A percentile compares a stretch with the other conserved stretches of the same genome.
Conservation (phyloP, 1,284 basidiomycete genomes). For the Trametes pubescens region DNA sequence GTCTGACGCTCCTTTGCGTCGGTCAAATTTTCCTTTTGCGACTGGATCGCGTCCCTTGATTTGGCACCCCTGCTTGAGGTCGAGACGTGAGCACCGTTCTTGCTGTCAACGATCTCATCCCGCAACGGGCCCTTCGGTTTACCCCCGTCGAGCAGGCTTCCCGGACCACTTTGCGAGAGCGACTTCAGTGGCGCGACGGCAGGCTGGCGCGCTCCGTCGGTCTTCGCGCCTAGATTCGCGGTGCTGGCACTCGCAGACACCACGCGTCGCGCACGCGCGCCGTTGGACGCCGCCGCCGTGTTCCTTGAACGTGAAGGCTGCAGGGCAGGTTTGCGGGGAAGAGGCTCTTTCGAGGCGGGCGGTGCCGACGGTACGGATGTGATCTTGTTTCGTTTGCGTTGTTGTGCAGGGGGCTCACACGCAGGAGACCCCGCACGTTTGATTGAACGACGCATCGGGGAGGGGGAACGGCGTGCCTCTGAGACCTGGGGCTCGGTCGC, state of each 20-base stretch:
- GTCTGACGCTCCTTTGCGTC: conserved; percentile 19
- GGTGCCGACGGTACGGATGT: conserved; percentile 24
- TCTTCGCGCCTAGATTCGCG: conserved; percentile 29
- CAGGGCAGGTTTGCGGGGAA: conserved; percentile 19
- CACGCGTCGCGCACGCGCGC: conserved; percentile 26
- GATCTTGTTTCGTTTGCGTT: conserved; percentile 36
- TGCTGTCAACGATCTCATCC: conserved; percentile 15
- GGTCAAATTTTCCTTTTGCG: conserved; percentile 29
- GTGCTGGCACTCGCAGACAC: conserved; percentile 24
- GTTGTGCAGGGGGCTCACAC: conserved; percentile 15
- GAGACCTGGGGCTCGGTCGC: conserved; percentile 10
- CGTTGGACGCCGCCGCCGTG: conserved; percentile 18
- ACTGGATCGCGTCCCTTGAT: conserved; percentile 31
- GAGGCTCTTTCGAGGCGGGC: conserved; percentile 22
- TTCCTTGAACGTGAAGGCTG: conserved; percentile 38
- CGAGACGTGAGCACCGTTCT: conserved; percentile 20
- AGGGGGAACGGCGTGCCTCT: conserved; percentile 21
- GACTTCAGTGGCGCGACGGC: not conserved
- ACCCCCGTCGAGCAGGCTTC: conserved; percentile 12
- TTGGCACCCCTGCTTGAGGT: conserved; percentile 25
- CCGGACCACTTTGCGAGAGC: conserved; percentile 16
- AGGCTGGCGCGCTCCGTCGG: conserved; percentile 15
- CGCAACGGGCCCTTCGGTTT: conserved; percentile 15
- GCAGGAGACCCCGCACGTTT: conserved; percentile 41
- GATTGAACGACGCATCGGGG: conserved; percentile 37